phyloP scores from a whole-genome alignment of 1,284 basidiomycete genomes.

The Tremellales sp. region DNA sequence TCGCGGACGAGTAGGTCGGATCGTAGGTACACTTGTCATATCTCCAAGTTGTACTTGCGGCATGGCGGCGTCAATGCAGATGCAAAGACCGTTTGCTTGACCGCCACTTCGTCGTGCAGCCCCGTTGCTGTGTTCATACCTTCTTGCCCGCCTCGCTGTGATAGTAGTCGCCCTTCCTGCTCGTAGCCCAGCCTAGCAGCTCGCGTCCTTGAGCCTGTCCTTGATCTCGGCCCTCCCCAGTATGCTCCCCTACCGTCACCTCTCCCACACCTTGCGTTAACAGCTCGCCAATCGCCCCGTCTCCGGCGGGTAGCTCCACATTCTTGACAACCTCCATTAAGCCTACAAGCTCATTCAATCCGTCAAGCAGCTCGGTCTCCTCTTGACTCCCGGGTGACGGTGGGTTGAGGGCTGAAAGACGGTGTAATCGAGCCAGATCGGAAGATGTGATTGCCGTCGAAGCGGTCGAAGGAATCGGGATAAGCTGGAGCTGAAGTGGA shows the following conservation, averaged over 20 bases:
- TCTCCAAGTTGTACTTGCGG: too few species aligned
- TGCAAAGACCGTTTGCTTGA: too few species aligned
- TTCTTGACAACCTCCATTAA: constrained; percentile 33
- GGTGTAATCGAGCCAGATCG: constrained; percentile 19
- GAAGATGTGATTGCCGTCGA: neutral
- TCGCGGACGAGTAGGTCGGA: too few species aligned
- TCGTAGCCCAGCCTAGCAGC: constrained; percentile 28
- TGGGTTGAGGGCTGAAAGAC: constrained; percentile 28
- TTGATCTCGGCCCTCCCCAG: neutral
- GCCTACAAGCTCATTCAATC: constrained; percentile 21
- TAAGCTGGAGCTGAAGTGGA: neutral
- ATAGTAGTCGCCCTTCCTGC: constrained; percentile 29
- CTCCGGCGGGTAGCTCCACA: constrained; percentile 19
- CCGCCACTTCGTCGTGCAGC: too few species aligned
- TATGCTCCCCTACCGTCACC: constrained; percentile 12
- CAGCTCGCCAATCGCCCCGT: constrained; percentile 9
- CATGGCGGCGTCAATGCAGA: too few species aligned
- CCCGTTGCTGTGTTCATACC: too few species aligned
- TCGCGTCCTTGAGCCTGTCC: constrained; percentile 8
- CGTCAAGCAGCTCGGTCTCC: constrained; percentile 19
- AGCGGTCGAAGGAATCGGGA: neutral
- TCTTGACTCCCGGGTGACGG: constrained; percentile 22
- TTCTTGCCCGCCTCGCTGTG: constrained; percentile 1
- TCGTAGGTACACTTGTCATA: too few species aligned
- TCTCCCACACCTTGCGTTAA: constrained; percentile 24